Percentiles rank a stretch among this genome's conserved stretches.
These are phyloP conservation scores for Cyberlindnera sargentensis DNA, from an alignment of 805 yeast genomes.

Conservation along the genomic window DNA sequence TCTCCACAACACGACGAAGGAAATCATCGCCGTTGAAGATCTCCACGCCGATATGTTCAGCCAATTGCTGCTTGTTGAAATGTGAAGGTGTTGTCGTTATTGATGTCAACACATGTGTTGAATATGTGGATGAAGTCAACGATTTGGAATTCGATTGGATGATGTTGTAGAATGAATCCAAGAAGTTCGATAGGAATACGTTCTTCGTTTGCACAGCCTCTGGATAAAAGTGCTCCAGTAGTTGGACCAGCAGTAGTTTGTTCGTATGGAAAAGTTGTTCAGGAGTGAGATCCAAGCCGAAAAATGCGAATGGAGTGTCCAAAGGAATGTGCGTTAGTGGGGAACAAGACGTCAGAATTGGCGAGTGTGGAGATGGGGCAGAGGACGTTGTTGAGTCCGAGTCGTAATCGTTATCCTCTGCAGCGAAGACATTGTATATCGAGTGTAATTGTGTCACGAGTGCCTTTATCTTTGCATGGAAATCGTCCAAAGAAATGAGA, in stretches of 20 bases:
- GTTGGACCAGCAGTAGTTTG: slow-evolving; percentile 13
- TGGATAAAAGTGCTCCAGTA: slow-evolving; percentile 14
- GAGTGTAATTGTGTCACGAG: slow-evolving; percentile 6
- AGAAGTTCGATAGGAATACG: slow-evolving; percentile 14
- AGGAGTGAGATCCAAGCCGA: slow-evolving; percentile 13
- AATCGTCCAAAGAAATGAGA: slow-evolving; percentile 9
- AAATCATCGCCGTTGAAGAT: slow-evolving; percentile 21
- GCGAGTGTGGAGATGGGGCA: slow-evolving; percentile 10
- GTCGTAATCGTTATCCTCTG: slow-evolving; percentile 1
- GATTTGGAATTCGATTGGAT: slow-evolving; percentile 17
- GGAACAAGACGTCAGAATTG: neutral
- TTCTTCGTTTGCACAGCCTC: slow-evolving; percentile 1
- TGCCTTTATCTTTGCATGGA: slow-evolving; percentile 7
- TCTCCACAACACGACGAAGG: slow-evolving; percentile 15
- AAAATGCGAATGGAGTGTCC: slow-evolving; percentile 5
- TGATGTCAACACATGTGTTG: slow-evolving; percentile 10
- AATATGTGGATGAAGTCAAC: slow-evolving; percentile 18
- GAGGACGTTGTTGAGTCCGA: slow-evolving; percentile 8
- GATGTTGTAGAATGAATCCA: slow-evolving; percentile 20
- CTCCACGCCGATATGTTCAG: slow-evolving; percentile 15
- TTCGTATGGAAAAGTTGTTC: slow-evolving; percentile 12
- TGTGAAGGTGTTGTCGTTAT: slow-evolving; percentile 9
- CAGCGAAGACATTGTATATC: slow-evolving; percentile 2
- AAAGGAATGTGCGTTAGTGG: neutral
- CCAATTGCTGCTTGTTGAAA: slow-evolving; percentile 18